A percentile compares a stretch with the other conserved stretches of the same genome.
Conservation (phyloP, 129 eudicot species). For the Tanacetum coccineum region DNA sequence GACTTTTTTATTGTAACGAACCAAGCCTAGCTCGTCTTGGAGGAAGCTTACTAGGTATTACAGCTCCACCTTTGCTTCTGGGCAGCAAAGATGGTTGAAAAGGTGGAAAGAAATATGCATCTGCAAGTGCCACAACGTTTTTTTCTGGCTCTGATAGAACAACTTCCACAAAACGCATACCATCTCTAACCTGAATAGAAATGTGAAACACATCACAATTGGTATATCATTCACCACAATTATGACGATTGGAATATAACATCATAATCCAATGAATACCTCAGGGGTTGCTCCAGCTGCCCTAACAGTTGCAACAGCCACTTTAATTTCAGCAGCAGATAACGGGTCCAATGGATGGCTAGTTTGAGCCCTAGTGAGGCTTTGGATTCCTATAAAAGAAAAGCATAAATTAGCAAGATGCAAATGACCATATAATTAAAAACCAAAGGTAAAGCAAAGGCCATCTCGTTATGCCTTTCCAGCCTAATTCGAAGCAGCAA, state of each 20-base stretch:
- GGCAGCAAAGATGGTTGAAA: conserved; percentile 81
- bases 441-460: too few relatives aligned
- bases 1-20: conserved; percentile 85
- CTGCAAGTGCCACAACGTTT: conserved; percentile 87
- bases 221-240: conserved; percentile 6
- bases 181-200: conserved; percentile 75
- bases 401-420: too few relatives aligned
- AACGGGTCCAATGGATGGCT: conserved; percentile 95
- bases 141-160: conserved; percentile 86
- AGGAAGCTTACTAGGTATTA: conserved; percentile 86
- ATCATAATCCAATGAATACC: conserved; percentile 35
- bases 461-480: too few relatives aligned
- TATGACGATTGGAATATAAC: conserved; percentile 2
- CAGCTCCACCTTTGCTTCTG: conserved; percentile 78
- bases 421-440: too few relatives aligned
- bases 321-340: conserved; percentile 82
- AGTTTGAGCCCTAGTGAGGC: conserved; percentile 47
- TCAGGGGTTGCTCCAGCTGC: conserved; percentile 99
- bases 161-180: conserved; percentile 94
- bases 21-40: conserved; percentile 87
- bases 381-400: too few relatives aligned
- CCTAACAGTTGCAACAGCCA: conserved; percentile 93
- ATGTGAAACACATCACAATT: background rate
- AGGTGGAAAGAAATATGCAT: conserved; percentile 96
- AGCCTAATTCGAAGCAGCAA: too few relatives aligned